phyloP scores from a whole-genome alignment of 805 yeast species.

The Wickerhamiella azymoides region DNA sequence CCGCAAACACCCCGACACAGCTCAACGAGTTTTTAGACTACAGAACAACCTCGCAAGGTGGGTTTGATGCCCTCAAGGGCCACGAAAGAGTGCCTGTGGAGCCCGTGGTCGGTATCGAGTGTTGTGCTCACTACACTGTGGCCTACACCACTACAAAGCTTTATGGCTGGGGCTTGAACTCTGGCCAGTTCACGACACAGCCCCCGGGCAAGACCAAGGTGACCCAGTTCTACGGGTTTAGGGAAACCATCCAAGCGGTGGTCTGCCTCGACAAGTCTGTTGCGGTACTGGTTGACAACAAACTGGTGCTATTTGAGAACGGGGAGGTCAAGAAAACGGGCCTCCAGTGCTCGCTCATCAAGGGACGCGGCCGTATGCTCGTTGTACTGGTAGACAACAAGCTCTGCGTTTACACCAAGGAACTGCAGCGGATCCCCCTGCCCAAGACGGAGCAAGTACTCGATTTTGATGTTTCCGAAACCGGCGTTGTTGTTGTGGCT shows the following conservation, averaged over 20 bases:
- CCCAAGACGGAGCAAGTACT: slow-evolving; percentile 7
- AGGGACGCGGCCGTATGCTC: slow-evolving; percentile 12
- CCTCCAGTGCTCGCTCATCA: slow-evolving; percentile 6
- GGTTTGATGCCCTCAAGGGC: slow-evolving; percentile 13
- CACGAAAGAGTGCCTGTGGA: slow-evolving; percentile 6
- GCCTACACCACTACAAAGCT: slow-evolving; percentile 9
- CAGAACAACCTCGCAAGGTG: slow-evolving; percentile 3
- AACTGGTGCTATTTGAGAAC: slow-evolving; percentile 1
- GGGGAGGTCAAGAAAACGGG: slow-evolving; percentile 4
- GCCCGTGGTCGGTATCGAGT: slow-evolving; percentile 9
- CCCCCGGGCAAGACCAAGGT: neutral
- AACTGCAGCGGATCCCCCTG: neutral
- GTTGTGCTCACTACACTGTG: neutral
- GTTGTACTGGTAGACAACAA: slow-evolving; percentile 10
- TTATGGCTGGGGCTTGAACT: slow-evolving; percentile 19
- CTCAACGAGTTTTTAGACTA: slow-evolving; percentile 12
- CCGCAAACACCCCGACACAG: slow-evolving; percentile 10
- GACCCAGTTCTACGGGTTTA: neutral
- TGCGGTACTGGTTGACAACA: slow-evolving; percentile 12
- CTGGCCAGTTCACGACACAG: slow-evolving; percentile 16
- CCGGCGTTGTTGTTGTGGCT: slow-evolving; percentile 15
- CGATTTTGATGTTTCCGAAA: slow-evolving; percentile 14
- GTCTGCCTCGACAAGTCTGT: slow-evolving; percentile 13
- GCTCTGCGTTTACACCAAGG: slow-evolving; percentile 6
- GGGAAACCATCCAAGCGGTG: slow-evolving; percentile 10